Evolutionary conservation across 208 protist species (phyloP).

Genomic region (Trypanosoma scelopori): DNA sequence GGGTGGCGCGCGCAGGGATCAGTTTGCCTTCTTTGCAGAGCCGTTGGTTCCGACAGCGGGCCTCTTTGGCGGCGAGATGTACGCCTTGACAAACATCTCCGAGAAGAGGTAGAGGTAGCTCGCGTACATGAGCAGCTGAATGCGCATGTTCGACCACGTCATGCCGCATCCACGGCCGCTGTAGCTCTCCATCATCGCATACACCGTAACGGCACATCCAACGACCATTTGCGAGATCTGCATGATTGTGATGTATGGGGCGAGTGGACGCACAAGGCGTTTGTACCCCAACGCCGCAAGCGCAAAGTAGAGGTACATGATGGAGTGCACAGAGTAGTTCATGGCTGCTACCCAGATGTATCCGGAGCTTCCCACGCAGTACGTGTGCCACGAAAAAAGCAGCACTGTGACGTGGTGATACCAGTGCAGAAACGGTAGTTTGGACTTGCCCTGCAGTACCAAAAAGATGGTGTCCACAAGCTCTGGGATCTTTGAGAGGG

Average conservation of each 20-base stretch:
- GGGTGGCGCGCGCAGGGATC: not conserved
- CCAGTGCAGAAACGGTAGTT: conserved; percentile 82
- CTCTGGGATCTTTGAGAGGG: conserved; percentile 65
- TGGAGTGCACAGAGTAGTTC: conserved; percentile 45
- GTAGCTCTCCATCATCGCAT: conserved; percentile 21
- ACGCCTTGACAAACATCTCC: conserved; percentile 87
- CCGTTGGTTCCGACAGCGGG: conserved; percentile 2
- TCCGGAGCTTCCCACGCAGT: conserved; percentile 21
- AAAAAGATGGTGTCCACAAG: conserved; percentile 74
- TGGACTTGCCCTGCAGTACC: conserved; percentile 57
- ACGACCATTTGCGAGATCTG: conserved; percentile 49
- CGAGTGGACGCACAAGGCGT: conserved; percentile 20
- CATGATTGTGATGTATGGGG: conserved; percentile 36
- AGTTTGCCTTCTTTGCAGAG: conserved; percentile 17
- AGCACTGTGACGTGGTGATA: conserved; percentile 52
- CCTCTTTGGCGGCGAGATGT: conserved; percentile 45
- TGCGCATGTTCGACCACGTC: conserved; percentile 48
- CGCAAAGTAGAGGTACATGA: conserved; percentile 59
- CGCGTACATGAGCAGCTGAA: conserved; percentile 88
- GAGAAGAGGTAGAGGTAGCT: conserved; percentile 94
- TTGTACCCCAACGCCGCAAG: conserved; percentile 25
- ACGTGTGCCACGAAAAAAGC: conserved; percentile 51
- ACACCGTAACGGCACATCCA: conserved; percentile 27
- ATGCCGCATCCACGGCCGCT: conserved; percentile 56
- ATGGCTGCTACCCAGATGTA: conserved; percentile 36